These are phyloP conservation scores for Curvularia eragrostidis DNA, from an alignment of 2,329 filamentous ascomycete species.

Conservation along the genomic window DNA sequence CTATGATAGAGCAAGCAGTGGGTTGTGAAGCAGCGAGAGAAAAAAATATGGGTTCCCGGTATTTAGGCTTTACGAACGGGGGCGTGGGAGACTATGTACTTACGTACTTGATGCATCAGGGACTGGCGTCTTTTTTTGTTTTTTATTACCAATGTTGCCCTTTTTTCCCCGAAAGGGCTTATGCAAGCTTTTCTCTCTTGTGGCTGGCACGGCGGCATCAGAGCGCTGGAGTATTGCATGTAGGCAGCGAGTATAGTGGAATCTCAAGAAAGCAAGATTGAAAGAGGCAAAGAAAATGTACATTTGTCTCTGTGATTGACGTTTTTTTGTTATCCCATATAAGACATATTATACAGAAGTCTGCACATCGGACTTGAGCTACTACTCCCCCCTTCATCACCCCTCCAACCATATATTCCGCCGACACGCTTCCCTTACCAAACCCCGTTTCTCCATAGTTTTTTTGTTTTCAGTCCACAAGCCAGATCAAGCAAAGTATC, in stretches of 20 bases:
- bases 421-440: neutral
- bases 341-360: neutral
- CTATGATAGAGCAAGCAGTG: neutral
- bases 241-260: neutral
- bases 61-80: conserved; percentile 7
- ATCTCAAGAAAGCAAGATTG: neutral
- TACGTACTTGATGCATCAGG: conserved; percentile 3
- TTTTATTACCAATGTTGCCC: neutral
- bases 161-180: neutral
- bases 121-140: conserved; percentile 1
- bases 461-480: too few species aligned
- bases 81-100: conserved; percentile 6
- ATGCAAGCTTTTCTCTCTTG: neutral
- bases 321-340: neutral
- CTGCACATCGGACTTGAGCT: neutral
- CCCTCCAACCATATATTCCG: neutral
- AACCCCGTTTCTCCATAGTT: neutral
- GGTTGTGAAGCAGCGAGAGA: neutral
- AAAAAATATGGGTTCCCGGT: conserved; percentile 9
- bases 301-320: neutral
- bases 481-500: conserved; percentile 39
- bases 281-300: neutral
- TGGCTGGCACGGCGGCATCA: neutral
- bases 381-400: neutral
- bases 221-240: neutral